Base-by-base conservation (phyloP, 306 rosid species). In the Albizia julibrissin region DNA sequence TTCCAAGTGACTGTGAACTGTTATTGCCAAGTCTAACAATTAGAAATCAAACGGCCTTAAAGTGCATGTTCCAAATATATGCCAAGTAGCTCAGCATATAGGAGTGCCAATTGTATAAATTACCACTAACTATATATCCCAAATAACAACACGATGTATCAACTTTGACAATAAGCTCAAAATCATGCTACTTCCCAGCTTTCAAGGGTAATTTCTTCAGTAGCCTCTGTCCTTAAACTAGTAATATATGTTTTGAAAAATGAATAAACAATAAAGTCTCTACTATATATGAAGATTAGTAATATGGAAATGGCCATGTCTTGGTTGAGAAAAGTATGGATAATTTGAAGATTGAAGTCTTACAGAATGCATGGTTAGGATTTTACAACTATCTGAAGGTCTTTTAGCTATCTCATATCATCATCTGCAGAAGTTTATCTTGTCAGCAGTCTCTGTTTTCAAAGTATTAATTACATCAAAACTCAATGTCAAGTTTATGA, bases 41-140 rank as follows among this genome's bases (percentile, higher is more conserved):
- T 72, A 46, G 43, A 50, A 10, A 19, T 50, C 44, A 74, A 13
- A 50, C 77, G 52, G 46, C 21, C 66, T 58, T 40, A 62, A 9
- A 76, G 16, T 40, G 26, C 72, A 61, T 15, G 72, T 40, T 59
- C 34, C 24, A 44, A 76, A 76, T 13, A 76, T n/a, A 76, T 39
- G 24, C 18, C 8, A 42, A 24, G 27, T 14, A 59, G 27, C 24
- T 59, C 18, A 39, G 64, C 44, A 18, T 26, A 69, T 3, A 2
- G 8, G 26, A 22, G 54, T 16, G 59, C 37, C 69, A 29, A 29
- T 29, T 29, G 31, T 29, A 29, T 29, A 29, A 76, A 29, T 29
- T 29, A 26, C 70, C 44, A 59, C 29, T 12, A 24, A 16, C 56
- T 44, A 40, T 61, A 59, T 46, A 22, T 22, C 16, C 13, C 21